Percentiles rank a stretch among this genome's conserved stretches.
Evolutionary conservation across 2,329 filamentous ascomycete species (phyloP).

Genomic region (Botrytis fragariae): DNA sequence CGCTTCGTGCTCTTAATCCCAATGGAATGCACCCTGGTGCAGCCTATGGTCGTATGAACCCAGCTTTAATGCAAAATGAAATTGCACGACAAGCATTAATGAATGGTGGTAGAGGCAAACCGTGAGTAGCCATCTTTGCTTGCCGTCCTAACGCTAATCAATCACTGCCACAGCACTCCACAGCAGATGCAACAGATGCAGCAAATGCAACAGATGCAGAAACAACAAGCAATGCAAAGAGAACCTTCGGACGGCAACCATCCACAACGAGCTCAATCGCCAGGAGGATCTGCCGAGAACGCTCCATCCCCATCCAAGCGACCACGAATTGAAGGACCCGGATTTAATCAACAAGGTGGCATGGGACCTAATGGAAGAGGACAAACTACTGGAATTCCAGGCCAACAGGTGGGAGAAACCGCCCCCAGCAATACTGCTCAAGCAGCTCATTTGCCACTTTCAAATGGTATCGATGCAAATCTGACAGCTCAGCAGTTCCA

Average conservation of each 20-base stretch:
- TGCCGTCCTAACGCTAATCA: background rate
- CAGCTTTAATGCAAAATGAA: constrained; percentile 52
- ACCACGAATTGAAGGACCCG: constrained; percentile 72
- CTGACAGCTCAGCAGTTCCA: constrained; percentile 77
- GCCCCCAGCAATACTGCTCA: constrained; percentile 47
- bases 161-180: constrained; percentile 20
- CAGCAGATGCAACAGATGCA: constrained; percentile 68
- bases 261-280: constrained; percentile 67
- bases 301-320: constrained; percentile 91
- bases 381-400: constrained; percentile 63
- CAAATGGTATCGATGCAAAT: constrained; percentile 73
- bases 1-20: constrained; percentile 67
- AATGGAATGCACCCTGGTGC: constrained; percentile 51
- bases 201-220: constrained; percentile 68
- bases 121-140: constrained; percentile 49
- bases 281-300: constrained; percentile 76
- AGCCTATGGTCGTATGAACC: constrained; percentile 56
- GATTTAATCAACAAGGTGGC: constrained; percentile 63
- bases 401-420: constrained; percentile 60
- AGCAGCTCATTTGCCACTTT: constrained; percentile 59
- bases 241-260: constrained; percentile 84
- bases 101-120: constrained; percentile 62
- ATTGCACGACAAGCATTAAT: constrained; percentile 75
- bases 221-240: constrained; percentile 81
- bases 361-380: constrained; percentile 66